These are phyloP conservation scores for Calocera viscosa DNA, from an alignment of 768 basidiomycete genomes.

Conservation along the genomic window DNA sequence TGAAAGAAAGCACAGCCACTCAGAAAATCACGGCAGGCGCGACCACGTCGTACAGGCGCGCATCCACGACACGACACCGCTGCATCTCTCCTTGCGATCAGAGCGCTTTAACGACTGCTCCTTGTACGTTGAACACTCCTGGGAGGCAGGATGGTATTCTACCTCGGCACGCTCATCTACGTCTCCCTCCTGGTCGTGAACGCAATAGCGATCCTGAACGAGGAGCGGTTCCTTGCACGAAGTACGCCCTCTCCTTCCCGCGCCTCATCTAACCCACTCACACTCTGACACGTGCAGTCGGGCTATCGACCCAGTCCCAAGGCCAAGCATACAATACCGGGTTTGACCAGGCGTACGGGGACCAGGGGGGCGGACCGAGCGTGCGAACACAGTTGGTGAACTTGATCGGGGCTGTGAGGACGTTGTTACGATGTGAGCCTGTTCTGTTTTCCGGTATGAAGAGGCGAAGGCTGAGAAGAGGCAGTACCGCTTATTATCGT, in stretches of 20 bases:
- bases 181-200: constrained; percentile 81
- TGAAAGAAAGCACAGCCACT: neutral
- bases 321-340: constrained; percentile 29
- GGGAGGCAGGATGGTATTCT: constrained; percentile 21
- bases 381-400: constrained; percentile 80
- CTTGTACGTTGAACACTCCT: no score
- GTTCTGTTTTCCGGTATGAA: constrained; percentile 15
- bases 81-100: no score
- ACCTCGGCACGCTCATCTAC: constrained; percentile 49
- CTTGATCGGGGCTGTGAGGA: constrained; percentile 89
- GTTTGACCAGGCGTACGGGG: constrained; percentile 19
- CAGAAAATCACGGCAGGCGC: neutral
- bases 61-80: neutral
- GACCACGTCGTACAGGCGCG: neutral
- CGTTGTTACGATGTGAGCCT: constrained; percentile 88
- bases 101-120: no score
- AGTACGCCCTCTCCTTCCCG: constrained; percentile 39
- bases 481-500: constrained; percentile 86
- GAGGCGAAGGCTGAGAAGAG: neutral
- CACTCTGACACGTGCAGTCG: constrained; percentile 53
- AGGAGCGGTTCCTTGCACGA: constrained; percentile 88
- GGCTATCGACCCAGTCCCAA: constrained; percentile 60
- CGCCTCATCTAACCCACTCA: constrained; percentile 2
- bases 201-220: constrained; percentile 86
- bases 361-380: constrained; percentile 45